phyloP scores from a whole-genome alignment of 2,329 filamentous ascomycete species.

The Aspergillus aculeatinus region DNA sequence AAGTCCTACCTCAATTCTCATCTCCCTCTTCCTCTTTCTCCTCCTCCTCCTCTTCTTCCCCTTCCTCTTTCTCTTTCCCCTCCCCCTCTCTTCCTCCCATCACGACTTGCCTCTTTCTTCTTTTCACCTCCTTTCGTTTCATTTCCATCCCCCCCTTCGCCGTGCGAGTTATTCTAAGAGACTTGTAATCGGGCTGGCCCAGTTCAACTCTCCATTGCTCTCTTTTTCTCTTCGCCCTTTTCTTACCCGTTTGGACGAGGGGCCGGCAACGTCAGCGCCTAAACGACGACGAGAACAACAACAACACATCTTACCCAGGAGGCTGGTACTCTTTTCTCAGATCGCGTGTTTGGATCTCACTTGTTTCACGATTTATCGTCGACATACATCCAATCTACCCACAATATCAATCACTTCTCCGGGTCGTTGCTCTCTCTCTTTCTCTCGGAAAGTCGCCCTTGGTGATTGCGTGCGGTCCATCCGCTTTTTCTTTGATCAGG shows the following conservation, averaged over 20 bases:
- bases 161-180: constrained; percentile 35
- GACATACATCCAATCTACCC: constrained; percentile 2
- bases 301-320: constrained; percentile 22
- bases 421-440: not conserved
- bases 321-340: constrained; percentile 36
- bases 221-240: constrained; percentile 21
- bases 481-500: constrained; percentile 19
- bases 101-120: constrained; percentile 18
- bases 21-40: not conserved
- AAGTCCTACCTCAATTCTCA: constrained; percentile 21
- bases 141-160: constrained; percentile 29
- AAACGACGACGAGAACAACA: not conserved
- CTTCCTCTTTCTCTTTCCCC: constrained; percentile 17
- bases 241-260: constrained; percentile 23
- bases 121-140: constrained; percentile 23
- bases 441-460: not conserved
- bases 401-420: not conserved
- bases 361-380: constrained; percentile 19
- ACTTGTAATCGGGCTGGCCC: constrained; percentile 37
- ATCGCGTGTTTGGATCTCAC: constrained; percentile 22
- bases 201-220: constrained; percentile 34
- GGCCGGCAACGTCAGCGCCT: constrained; percentile 23
- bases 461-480: constrained; percentile 2
- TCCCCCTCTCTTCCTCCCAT: constrained; percentile 16
- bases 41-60: constrained; percentile 21